Base-by-base conservation (phyloP, 2,329 filamentous ascomycete genomes). In the Diaporthe australafricana region DNA sequence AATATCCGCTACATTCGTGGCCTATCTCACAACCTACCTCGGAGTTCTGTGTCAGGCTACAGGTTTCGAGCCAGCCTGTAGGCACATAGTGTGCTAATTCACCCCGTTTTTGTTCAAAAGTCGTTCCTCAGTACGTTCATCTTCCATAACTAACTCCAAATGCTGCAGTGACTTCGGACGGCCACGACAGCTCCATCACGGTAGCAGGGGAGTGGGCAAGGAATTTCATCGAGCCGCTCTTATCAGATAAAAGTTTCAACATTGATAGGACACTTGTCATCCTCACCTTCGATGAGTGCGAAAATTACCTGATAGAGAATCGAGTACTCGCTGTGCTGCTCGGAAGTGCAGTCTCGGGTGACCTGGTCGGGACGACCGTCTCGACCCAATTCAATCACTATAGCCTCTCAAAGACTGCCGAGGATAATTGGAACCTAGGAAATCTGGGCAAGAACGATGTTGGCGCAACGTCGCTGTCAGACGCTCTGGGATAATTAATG, bases 201-300 rank as follows among this genome's bases (percentile, higher is more conserved):
- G 75, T 77, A 2, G 77, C 78, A 9, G 78, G 78, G 1, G 72
- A 72, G 9, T 80, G 78, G 78, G 76, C 77, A 14, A 74, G 74
- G 35, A 74, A 48, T 63, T 80, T 78, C 70, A 67, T 80, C 35
- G 75, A 74, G 6, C 78, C 78, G 7, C 74, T 79, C 14, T 73
- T 80, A 1, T 71, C 74, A 0, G 74, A 80, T 66, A 32, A 81
- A 70, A 76, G 76, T 42, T 79, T 79, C 76, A 86, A 85, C 82
- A 73, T 67, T 9, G 74, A 75, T 69, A 81, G 83, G 30, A 80
- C 77, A 7, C 65, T 80, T 0, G 53, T 79, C 47, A 66, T 78
- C 27, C 60, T 79, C 65, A 79, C 78, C 0, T 80, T 79, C 66
- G 78, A 79, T 50, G 78, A 79, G 70, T 74, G 74, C 68, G 76